Conservation (phyloP, 139 green algal genomes). For the Zygnema circumcarinatum region DNA sequence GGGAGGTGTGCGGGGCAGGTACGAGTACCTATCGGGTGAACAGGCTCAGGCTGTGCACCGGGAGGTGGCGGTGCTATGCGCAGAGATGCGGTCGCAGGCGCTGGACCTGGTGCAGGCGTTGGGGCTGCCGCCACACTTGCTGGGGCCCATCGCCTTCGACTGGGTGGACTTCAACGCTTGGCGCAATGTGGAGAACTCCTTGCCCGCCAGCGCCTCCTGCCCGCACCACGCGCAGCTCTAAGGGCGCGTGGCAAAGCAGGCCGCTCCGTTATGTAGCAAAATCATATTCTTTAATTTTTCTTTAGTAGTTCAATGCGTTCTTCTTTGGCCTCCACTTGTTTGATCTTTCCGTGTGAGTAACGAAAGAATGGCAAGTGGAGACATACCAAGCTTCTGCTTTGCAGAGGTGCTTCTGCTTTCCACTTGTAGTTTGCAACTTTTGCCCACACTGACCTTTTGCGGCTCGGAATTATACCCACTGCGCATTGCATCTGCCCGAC, state of each 20-base stretch:
- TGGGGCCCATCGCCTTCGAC: constrained; percentile 54
- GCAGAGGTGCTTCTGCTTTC: too few species aligned
- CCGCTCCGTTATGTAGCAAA: not conserved
- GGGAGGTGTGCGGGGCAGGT: too few species aligned
- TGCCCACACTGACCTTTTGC: too few species aligned
- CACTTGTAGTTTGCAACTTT: too few species aligned
- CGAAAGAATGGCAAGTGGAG: too few species aligned
- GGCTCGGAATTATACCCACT: too few species aligned
- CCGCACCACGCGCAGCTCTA: not conserved
- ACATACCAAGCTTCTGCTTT: too few species aligned
- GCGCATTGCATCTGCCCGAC: too few species aligned
- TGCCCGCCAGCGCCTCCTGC: not conserved
- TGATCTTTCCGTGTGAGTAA: too few species aligned
- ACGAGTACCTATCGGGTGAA: constrained; percentile 45
- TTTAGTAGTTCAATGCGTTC: not conserved
- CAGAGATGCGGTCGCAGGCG: constrained; percentile 44
- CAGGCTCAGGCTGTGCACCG: constrained; percentile 38
- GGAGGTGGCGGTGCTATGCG: constrained; percentile 37
- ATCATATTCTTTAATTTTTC: not conserved
- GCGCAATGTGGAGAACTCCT: constrained; percentile 6
- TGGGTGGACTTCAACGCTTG: constrained; percentile 52
- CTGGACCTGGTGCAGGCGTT: constrained; percentile 40
- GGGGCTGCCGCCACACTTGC: constrained; percentile 40
- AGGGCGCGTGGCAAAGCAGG: not conserved
- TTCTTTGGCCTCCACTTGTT: not conserved